A percentile compares a stretch with the other conserved stretches of the same genome.
Conservation (phyloP, 192 early-diverging fungal species). For the Gamsiella multidivaricata region DNA sequence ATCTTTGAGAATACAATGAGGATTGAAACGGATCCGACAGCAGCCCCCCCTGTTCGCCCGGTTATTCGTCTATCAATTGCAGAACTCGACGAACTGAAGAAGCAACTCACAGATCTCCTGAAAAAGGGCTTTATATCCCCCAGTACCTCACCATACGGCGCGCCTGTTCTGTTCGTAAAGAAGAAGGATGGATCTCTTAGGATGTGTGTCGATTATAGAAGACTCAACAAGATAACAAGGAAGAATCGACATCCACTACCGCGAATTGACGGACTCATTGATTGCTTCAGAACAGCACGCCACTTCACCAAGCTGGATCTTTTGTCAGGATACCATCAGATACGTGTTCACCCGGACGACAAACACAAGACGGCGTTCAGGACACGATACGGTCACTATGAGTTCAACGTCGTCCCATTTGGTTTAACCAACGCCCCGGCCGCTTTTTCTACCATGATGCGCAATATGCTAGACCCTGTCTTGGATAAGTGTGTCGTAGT, state of each 20-base stretch:
- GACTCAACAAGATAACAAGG: constrained; percentile 61
- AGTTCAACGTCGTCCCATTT: constrained; percentile 70
- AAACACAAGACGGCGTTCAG: constrained; percentile 40
- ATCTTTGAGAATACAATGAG: constrained; percentile 14
- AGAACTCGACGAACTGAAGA: constrained; percentile 42
- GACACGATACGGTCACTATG: constrained; percentile 48
- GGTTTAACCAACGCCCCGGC: constrained; percentile 72
- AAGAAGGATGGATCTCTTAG: constrained; percentile 57
- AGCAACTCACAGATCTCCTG: constrained; percentile 27
- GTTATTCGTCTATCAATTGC: constrained; percentile 27
- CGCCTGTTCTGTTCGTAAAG: constrained; percentile 54
- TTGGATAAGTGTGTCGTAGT: constrained; percentile 37
- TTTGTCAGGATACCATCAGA: constrained; percentile 55
- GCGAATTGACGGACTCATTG: constrained; percentile 59
- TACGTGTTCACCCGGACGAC: constrained; percentile 43
- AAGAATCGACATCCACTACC: constrained; percentile 9
- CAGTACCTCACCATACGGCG: constrained; percentile 45
- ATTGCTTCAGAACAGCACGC: constrained; percentile 32
- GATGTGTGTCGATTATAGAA: constrained; percentile 52
- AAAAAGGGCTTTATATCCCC: constrained; percentile 44
- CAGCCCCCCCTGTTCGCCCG: constrained; percentile 22
- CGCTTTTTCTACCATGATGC: constrained; percentile 62
- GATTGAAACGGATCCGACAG: constrained; percentile 31
- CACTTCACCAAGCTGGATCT: constrained; percentile 62
- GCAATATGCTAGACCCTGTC: constrained; percentile 43